Base-by-base conservation (phyloP, 805 yeast genomes). In the Candida boidinii region DNA sequence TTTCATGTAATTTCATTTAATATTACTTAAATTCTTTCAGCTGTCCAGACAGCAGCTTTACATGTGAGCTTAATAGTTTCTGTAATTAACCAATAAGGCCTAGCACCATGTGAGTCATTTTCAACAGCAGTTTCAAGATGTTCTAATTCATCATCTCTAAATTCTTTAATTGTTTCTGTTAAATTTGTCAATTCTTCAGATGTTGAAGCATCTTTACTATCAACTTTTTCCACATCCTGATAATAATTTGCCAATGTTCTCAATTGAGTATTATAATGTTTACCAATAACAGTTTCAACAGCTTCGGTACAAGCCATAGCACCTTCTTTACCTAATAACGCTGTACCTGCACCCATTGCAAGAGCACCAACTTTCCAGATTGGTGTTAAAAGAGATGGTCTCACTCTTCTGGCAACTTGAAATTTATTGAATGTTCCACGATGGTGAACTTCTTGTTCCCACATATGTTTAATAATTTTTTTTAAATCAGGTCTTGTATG, bases 261-360 rank as follows among this genome's bases (percentile, higher is more conserved):
- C 43, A 92, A 63, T 55, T 92, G 98, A 39, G 77, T 79, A 53
- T 92, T 92, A 58, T 92, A 92, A 54, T 92, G 98, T 2, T 84
- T 83, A 2, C 98, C 98, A 54, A 92, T 92, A 5, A 92, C 97
- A 0, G 98, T 92, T 57, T 92, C 98, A 2, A 92, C 97, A 0
- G 97, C 97, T 39, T 88, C 97, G 0, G 98, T 92, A 54, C 98
- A 92, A 1, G 98, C 97, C 98, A 92, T 92, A 2, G 98, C 97
- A 2, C 95, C 96, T 53, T 90, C 96, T 49, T 86, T 85, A 13
- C 96, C 80, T 41, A 87, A 58, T 34, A 82, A 46, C 0, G 95
- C 96, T 1, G 97, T 92, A 1, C 79, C 81, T 2, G 76, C 74
- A 4, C 98, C 98, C 63, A 92, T 66, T 1, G 78, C 77, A 31